Evolutionary conservation across 2,329 filamentous ascomycete species (phyloP).

Genomic region (Colletotrichum caudatum): DNA sequence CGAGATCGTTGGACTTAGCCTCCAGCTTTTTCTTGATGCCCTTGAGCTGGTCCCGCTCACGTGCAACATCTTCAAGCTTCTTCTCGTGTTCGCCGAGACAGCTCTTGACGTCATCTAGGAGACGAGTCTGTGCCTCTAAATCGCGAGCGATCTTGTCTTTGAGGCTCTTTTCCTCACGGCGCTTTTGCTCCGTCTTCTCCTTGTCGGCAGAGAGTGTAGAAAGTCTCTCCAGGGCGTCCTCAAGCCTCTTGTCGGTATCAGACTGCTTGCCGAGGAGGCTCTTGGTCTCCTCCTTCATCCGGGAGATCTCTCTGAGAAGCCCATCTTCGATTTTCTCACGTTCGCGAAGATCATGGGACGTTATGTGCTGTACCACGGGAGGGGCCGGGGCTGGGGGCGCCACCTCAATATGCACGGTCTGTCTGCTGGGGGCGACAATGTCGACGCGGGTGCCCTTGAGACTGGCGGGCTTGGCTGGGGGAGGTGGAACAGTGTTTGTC

Average conservation of each 20-base stretch:
- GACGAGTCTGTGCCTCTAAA: conserved; percentile 33
- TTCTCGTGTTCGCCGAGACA: conserved; percentile 30
- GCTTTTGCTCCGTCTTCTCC: conserved; percentile 26
- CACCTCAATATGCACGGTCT: conserved; percentile 25
- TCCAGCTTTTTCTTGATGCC: conserved; percentile 31
- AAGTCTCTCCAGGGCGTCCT: conserved; percentile 36
- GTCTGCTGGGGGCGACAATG: conserved; percentile 27
- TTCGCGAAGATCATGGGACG: conserved; percentile 31
- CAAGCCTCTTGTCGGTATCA: conserved; percentile 35
- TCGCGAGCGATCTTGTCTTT: conserved; percentile 32
- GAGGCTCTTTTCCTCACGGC: conserved; percentile 25
- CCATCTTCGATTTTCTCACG: conserved; percentile 31
- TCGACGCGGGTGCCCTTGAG: conserved; percentile 35
- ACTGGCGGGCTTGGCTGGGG: conserved; percentile 37
- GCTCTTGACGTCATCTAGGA: conserved; percentile 36
- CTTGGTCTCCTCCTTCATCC: conserved; percentile 38
- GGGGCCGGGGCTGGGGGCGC: conserved; percentile 29
- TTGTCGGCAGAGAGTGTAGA: conserved; percentile 34
- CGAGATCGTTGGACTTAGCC: conserved; percentile 29
- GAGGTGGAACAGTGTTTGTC: conserved; percentile 14
- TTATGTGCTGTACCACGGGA: conserved; percentile 29
- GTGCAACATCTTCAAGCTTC: conserved; percentile 20
- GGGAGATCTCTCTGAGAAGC: conserved; percentile 38
- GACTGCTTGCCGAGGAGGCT: conserved; percentile 34
- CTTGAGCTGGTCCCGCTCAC: conserved; percentile 37